Conservation (phyloP, 192 early-diverging fungal genomes). For the Allomyces arbusculus region DNA sequence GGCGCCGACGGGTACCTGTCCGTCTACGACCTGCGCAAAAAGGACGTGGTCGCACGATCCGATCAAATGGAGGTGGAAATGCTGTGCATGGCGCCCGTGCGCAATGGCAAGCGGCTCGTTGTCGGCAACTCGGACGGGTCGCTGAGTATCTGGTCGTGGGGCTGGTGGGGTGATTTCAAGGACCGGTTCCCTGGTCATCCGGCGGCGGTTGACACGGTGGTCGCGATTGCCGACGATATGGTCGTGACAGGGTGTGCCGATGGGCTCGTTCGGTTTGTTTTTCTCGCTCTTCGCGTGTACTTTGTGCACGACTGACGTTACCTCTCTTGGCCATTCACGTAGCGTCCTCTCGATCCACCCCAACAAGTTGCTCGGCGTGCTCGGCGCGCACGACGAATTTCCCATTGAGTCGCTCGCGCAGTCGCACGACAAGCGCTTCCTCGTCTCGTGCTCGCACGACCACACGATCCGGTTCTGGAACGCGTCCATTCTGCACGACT, state of each 20-base stretch:
- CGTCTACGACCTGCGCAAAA: constrained; percentile 76
- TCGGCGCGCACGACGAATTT: constrained; percentile 75
- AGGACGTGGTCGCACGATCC: constrained; percentile 61
- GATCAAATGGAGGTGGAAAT: constrained; percentile 93
- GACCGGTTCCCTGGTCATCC: constrained; percentile 94
- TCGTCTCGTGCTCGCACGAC: constrained; percentile 76
- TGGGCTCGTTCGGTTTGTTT: constrained; percentile 54
- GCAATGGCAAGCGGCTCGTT: constrained; percentile 62
- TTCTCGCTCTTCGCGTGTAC: neutral
- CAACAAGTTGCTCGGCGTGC: constrained; percentile 70
- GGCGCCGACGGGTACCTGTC: constrained; percentile 82
- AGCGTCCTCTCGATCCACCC: constrained; percentile 72
- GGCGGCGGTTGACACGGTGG: constrained; percentile 65
- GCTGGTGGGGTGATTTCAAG: constrained; percentile 76
- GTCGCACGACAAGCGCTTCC: constrained; percentile 45
- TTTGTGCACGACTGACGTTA: neutral
- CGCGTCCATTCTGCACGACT: constrained; percentile 35
- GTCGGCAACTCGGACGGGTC: constrained; percentile 82
- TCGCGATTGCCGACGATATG: constrained; percentile 60
- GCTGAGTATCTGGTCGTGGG: constrained; percentile 70
- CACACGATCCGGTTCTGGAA: constrained; percentile 74
- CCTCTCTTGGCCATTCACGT: neutral
- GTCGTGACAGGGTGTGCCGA: constrained; percentile 82
- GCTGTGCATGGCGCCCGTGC: constrained; percentile 41
- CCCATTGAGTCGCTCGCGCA: constrained; percentile 67